These are phyloP conservation scores for Gossypium gossypioides DNA, from an alignment of 441 rosid species.

Conservation along the genomic window DNA sequence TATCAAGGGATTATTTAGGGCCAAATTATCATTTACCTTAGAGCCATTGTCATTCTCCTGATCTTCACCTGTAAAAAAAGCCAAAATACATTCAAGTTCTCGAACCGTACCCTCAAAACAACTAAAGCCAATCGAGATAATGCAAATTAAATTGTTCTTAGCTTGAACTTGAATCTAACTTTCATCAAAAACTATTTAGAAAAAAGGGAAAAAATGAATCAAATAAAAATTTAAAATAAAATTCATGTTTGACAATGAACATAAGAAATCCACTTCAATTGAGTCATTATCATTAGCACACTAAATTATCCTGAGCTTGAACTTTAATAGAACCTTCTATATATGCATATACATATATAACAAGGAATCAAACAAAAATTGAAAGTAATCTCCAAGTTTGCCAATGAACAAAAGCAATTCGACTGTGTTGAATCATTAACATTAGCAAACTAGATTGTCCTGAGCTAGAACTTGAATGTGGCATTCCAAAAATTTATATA, in stretches of 20 bases:
- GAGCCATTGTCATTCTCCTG: slow-evolving; percentile 37
- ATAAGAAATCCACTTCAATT: neutral
- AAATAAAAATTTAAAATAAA: neutral
- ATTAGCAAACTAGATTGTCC: neutral
- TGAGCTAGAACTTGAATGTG: neutral
- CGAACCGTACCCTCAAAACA: neutral
- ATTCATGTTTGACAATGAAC: neutral
- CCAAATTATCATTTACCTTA: slow-evolving; percentile 29
- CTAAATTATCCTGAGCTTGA: neutral
- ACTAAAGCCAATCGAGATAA: neutral
- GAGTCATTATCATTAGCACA: neutral
- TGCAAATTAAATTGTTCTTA: neutral
- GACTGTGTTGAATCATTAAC: neutral
- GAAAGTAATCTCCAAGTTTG: neutral
- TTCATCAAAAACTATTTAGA: neutral
- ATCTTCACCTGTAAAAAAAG: slow-evolving; percentile 56
- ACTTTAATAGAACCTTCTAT: neutral
- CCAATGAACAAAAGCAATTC: neutral
- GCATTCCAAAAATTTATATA: neutral
- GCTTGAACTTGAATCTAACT: neutral
- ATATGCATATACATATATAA: neutral
- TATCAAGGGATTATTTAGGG: slow-evolving; percentile 20
- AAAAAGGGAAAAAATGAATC: neutral
- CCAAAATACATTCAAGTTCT: slow-evolving; percentile 2
- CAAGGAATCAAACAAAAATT: neutral